Conservation (phyloP, 306 rosid genomes). For the Trifolium dubium region DNA sequence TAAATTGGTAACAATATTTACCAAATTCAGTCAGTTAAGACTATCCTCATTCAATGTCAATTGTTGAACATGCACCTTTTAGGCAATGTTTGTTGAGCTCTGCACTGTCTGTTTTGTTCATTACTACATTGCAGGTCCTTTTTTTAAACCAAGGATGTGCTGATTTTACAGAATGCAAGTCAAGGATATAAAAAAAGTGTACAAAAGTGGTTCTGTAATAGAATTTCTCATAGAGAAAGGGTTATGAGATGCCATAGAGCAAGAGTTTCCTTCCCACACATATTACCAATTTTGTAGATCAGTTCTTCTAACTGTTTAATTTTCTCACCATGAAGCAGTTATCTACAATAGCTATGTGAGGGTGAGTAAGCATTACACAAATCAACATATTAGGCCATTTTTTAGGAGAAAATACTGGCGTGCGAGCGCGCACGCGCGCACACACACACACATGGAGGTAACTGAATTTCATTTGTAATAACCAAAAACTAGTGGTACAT, state of each 20-base stretch:
- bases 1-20: too few species aligned
- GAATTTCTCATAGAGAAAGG: neutral
- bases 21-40: too few species aligned
- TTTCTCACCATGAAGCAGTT: constrained; percentile 13
- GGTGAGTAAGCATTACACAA: neutral
- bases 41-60: too few species aligned
- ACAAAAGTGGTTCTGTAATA: neutral
- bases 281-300: neutral
- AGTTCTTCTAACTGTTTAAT: neutral
- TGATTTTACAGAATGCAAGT: too few species aligned
- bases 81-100: too few species aligned
- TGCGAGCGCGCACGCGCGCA: too few species aligned
- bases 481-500: constrained; percentile 13
- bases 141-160: too few species aligned
- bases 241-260: neutral
- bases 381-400: constrained; percentile 9
- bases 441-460: constrained; percentile 13
- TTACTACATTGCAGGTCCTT: too few species aligned
- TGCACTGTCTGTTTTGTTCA: too few species aligned
- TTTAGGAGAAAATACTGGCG: neutral
- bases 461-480: constrained; percentile 26
- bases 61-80: too few species aligned
- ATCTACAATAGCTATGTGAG: constrained; percentile 14
- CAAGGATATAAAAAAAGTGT: too few species aligned
- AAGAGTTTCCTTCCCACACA: neutral